phyloP scores from a whole-genome alignment of 345 rosid genomes.

The Rhizophora mangle region DNA sequence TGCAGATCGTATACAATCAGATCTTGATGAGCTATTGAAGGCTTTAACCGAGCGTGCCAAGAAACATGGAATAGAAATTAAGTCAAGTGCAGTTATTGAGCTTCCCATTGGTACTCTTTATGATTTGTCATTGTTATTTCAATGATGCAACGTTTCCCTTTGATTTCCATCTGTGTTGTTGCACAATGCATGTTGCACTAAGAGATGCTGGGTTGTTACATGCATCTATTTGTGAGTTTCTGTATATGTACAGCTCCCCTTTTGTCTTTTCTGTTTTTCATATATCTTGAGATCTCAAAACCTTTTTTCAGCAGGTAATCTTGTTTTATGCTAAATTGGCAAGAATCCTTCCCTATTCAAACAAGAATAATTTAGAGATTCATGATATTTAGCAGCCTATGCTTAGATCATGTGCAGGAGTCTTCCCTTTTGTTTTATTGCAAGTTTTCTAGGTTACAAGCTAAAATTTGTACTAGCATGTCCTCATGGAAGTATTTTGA shows the following conservation, averaged over 20 bases:
- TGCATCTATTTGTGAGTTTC: too few relatives aligned
- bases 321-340: not conserved
- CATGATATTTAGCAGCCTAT: too few relatives aligned
- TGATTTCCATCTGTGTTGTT: not conserved
- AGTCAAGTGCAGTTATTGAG: constrained; percentile 71
- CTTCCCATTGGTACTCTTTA: constrained; percentile 69
- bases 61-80: constrained; percentile 78
- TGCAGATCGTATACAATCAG: constrained; percentile 93
- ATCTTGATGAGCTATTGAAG: constrained; percentile 87
- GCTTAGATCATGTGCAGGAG: not conserved
- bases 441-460: not conserved
- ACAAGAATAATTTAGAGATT: too few relatives aligned
- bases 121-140: not conserved
- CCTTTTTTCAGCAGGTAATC: not conserved
- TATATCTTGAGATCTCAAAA: not conserved
- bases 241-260: too few relatives aligned
- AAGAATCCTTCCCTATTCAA: too few relatives aligned
- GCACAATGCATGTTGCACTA: too few relatives aligned
- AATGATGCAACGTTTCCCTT: not conserved
- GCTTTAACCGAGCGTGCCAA: constrained; percentile 72
- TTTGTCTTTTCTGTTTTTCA: too few relatives aligned
- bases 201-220: too few relatives aligned
- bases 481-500: not conserved
- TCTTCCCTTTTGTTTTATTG: not conserved
- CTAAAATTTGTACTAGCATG: not conserved